Percentiles rank a stretch among this genome's conserved stretches.
These are phyloP conservation scores for Eucalyptus decipiens DNA, from an alignment of 345 rosid species.

Conservation along the genomic window DNA sequence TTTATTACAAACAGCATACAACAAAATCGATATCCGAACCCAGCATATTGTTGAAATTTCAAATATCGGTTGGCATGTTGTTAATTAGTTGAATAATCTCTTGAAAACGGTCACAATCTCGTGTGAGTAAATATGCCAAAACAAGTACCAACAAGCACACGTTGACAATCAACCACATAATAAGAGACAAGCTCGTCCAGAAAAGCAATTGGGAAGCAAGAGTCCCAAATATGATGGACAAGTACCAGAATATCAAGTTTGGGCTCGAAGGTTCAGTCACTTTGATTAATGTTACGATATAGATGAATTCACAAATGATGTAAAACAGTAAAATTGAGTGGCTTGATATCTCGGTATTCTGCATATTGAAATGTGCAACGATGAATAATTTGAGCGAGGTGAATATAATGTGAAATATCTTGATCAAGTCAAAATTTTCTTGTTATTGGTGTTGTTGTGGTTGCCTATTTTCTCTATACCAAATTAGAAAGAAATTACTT, in stretches of 20 bases:
- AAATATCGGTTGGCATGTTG: rapidly evolving
- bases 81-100: too few species aligned
- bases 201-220: not conserved
- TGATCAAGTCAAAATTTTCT: too few species aligned
- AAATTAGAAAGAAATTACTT: too few species aligned
- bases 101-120: too few species aligned
- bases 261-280: not conserved
- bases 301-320: not conserved
- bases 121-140: too few species aligned
- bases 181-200: not conserved
- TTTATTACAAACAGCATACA: not conserved
- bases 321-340: too few species aligned
- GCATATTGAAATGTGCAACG: too few species aligned
- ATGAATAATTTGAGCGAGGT: too few species aligned
- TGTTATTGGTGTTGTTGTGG: too few species aligned
- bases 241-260: not conserved
- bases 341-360: rapidly evolving
- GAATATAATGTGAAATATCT: too few species aligned
- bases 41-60: too few species aligned
- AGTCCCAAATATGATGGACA: not conserved
- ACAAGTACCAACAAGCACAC: not conserved
- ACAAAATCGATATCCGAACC: not conserved
- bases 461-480: rapidly evolving
- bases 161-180: not conserved
- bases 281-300: too few species aligned